These are phyloP conservation scores for Cucumis cinereus DNA, from an alignment of 306 rosid genomes.

Conservation along the genomic window DNA sequence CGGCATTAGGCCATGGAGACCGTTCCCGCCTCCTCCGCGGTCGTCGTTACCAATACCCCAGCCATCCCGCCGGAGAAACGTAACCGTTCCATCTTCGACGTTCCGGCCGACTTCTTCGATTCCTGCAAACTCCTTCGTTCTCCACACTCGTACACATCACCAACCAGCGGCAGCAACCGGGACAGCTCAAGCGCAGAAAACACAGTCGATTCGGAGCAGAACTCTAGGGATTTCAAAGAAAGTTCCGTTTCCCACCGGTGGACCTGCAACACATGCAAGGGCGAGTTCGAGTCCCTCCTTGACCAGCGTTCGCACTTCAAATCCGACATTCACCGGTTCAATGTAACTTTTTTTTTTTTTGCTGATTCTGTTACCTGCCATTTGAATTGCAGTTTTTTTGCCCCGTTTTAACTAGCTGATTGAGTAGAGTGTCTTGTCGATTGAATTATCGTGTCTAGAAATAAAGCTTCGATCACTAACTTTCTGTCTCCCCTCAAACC, in stretches of 20 bases:
- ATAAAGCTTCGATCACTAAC: too few species aligned
- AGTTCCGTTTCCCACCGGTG: slow-evolving; percentile 30
- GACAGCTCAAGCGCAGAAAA: slow-evolving; percentile 13
- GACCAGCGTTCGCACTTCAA: slow-evolving; percentile 96
- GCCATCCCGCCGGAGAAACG: slow-evolving; percentile 35
- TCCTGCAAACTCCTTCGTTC: slow-evolving; percentile 47
- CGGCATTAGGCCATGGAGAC: slow-evolving; percentile 31
- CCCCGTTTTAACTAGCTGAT: background rate
- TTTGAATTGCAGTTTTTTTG: background rate
- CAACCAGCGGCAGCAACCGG: slow-evolving; percentile 20
- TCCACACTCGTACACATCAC: slow-evolving; percentile 20
- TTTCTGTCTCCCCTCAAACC: background rate
- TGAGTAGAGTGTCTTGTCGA: background rate
- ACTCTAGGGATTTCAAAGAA: slow-evolving; percentile 23
- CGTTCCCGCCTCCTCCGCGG: slow-evolving; percentile 6
- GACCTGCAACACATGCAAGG: slow-evolving; percentile 84
- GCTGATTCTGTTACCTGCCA: background rate
- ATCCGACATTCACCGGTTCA: slow-evolving; percentile 92
- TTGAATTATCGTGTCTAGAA: background rate
- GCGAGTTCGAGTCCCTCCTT: slow-evolving; percentile 72
- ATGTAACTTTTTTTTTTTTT: slow-evolving; percentile 26
- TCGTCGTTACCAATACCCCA: background rate
- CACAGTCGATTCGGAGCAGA: slow-evolving; percentile 13
- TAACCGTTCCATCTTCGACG: slow-evolving; percentile 51
- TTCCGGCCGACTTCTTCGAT: slow-evolving; percentile 46